phyloP scores from a whole-genome alignment of 345 rosid species.

The Eucalyptus regnans region DNA sequence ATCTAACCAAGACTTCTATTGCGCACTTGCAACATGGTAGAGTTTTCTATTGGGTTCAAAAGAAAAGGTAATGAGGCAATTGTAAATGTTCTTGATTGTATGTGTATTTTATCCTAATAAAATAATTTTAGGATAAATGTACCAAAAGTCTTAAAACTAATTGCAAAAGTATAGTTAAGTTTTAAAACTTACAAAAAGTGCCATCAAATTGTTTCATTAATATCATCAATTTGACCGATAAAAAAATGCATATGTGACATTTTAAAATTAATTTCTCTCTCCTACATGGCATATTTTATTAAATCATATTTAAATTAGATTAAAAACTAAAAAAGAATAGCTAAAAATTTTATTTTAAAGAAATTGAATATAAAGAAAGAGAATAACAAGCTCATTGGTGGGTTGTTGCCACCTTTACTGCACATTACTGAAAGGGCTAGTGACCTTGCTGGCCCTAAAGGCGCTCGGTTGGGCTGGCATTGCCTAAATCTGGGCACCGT shows the following conservation, averaged over 20 bases:
- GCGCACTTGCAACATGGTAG: neutral
- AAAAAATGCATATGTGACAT: neutral
- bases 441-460: too few relatives aligned
- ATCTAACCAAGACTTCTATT: too few relatives aligned
- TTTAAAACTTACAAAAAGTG: rapidly evolving
- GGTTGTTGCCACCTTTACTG: neutral
- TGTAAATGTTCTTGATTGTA: neutral
- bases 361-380: neutral
- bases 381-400: neutral
- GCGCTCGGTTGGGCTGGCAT: too few relatives aligned
- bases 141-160: rapidly evolving
- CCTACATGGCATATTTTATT: neutral
- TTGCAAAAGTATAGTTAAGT: rapidly evolving
- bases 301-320: too few relatives aligned
- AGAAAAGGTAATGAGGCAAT: neutral
- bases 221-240: neutral
- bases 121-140: neutral
- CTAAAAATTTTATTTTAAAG: too few relatives aligned
- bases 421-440: neutral
- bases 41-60: neutral
- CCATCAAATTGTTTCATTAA: neutral
- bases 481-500: neutral
- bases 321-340: too few relatives aligned
- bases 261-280: neutral
- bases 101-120: neutral